Conservation (phyloP, 177 flowering plant genomes). For the Telopea speciosissima region DNA sequence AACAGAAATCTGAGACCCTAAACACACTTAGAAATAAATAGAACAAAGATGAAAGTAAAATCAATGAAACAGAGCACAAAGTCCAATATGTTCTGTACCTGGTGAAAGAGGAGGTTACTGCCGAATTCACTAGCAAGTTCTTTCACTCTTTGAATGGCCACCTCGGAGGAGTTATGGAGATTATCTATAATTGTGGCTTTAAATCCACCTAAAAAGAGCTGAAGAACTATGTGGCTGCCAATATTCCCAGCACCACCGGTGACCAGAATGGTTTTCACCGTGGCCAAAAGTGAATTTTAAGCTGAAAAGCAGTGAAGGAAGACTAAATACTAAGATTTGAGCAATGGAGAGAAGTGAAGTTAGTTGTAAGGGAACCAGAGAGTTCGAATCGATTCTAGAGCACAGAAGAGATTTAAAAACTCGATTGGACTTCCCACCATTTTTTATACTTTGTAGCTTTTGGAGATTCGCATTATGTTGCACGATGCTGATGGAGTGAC, state of each 20-base stretch:
- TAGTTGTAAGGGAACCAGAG: not conserved
- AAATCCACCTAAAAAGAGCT: slow-evolving; percentile 55
- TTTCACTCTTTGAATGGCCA: slow-evolving; percentile 42
- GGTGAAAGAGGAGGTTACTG: slow-evolving; percentile 44
- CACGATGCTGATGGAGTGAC: too few species aligned
- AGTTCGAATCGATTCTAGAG: not conserved
- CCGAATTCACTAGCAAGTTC: slow-evolving; percentile 54
- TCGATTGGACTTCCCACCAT: too few species aligned
- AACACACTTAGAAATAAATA: too few species aligned
- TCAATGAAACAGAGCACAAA: not conserved
- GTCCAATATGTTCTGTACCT: slow-evolving; percentile 21
- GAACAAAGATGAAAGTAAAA: too few species aligned
- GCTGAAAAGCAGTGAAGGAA: not conserved
- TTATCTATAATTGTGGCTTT: slow-evolving; percentile 53
- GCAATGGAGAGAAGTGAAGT: not conserved
- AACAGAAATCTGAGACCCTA: not conserved
- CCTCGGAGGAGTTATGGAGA: slow-evolving; percentile 56
- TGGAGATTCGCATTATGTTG: too few species aligned
- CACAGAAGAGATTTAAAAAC: too few species aligned
- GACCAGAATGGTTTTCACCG: slow-evolving; percentile 39
- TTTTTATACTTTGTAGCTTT: too few species aligned
- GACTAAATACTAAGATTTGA: not conserved
- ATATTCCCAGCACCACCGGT: slow-evolving; percentile 87
- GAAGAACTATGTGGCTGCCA: slow-evolving; percentile 74
- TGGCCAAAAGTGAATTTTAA: not conserved